A percentile compares a stretch with the other conserved stretches of the same genome.
phyloP scores from a whole-genome alignment of 2,329 filamentous ascomycete species.

The Hypoxylon sp. region DNA sequence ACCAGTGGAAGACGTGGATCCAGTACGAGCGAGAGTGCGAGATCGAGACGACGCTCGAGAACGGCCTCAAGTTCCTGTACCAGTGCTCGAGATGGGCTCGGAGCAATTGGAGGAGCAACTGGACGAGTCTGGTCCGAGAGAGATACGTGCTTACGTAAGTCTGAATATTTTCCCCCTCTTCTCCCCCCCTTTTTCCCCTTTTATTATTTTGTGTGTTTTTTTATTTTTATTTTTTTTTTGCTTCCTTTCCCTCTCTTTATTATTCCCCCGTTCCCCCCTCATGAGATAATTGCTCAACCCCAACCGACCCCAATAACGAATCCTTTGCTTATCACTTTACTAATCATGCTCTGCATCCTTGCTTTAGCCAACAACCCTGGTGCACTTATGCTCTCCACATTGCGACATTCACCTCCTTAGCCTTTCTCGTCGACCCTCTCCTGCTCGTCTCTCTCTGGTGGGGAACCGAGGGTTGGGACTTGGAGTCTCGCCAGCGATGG shows the following conservation, averaged over 20 bases:
- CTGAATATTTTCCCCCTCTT: too few relatives aligned
- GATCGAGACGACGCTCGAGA: conserved; percentile 91
- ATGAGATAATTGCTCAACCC: conserved; percentile 17
- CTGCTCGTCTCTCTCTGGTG: conserved; percentile 74
- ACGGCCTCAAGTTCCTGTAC: conserved; percentile 86
- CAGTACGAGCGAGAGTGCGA: conserved; percentile 93
- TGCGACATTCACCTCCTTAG: conserved; percentile 90
- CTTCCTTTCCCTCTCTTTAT: conserved; percentile 18
- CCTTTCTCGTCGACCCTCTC: conserved; percentile 78
- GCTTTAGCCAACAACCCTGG: conserved; percentile 83
- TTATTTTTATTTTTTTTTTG: too few relatives aligned
- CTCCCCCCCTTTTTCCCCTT: too few relatives aligned
- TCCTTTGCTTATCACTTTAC: conserved; percentile 29
- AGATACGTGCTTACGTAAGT: conserved; percentile 87
- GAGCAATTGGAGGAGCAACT: conserved; percentile 97
- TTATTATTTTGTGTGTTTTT: too few relatives aligned
- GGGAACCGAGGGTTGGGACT: conserved; percentile 69
- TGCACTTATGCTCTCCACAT: conserved; percentile 92
- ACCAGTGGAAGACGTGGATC: conserved; percentile 93
- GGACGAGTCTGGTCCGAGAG: conserved; percentile 86
- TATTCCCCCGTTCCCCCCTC: conserved; percentile 18
- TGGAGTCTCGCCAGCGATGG: conserved; percentile 59
- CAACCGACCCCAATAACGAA: conserved; percentile 36
- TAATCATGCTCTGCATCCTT: conserved; percentile 6
- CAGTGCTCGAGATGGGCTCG: conserved; percentile 95